These are phyloP conservation scores for Pulveroboletus frians DNA, from an alignment of 768 basidiomycete genomes.

Conservation along the genomic window DNA sequence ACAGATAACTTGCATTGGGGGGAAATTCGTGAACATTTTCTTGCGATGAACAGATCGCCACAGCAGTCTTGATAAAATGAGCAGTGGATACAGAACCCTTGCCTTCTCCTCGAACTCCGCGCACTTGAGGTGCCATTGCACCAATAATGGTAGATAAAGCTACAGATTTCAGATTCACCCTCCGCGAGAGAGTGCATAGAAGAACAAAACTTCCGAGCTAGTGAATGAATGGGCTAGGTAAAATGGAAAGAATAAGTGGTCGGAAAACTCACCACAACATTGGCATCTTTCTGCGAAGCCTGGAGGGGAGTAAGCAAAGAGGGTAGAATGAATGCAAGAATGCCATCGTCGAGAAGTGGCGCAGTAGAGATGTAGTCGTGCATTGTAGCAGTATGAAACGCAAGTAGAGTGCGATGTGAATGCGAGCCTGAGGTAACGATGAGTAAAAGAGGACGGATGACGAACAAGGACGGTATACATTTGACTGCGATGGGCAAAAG, in stretches of 20 bases:
- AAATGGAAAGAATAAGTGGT: not conserved
- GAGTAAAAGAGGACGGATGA: not conserved
- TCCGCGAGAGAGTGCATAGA: slow-evolving; percentile 63
- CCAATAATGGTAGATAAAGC: slow-evolving; percentile 57
- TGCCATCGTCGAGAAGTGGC: slow-evolving; percentile 58
- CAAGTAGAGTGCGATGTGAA: slow-evolving; percentile 66
- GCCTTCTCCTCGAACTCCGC: slow-evolving; percentile 14
- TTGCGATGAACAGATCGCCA: slow-evolving; percentile 65
- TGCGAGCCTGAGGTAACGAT: slow-evolving; percentile 27
- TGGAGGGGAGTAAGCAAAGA: slow-evolving; percentile 57
- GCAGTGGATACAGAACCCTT: slow-evolving; percentile 39
- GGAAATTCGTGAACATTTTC: slow-evolving; percentile 46
- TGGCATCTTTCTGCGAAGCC: slow-evolving; percentile 40
- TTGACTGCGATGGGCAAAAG: slow-evolving; percentile 60
- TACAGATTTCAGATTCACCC: slow-evolving; percentile 50
- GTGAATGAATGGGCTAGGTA: not conserved
- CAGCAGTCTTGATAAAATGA: slow-evolving; percentile 60
- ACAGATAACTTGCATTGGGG: slow-evolving; percentile 37
- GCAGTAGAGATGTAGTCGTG: slow-evolving; percentile 71
- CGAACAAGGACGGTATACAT: slow-evolving; percentile 16
- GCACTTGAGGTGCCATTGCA: slow-evolving; percentile 48
- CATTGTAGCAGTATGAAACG: slow-evolving; percentile 76
- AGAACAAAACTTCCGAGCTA: slow-evolving; percentile 75
- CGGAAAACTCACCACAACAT: slow-evolving; percentile 42
- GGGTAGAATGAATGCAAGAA: slow-evolving; percentile 59